phyloP scores from a whole-genome alignment of 2,329 filamentous ascomycete species.

The Talaromyces rugulosus region DNA sequence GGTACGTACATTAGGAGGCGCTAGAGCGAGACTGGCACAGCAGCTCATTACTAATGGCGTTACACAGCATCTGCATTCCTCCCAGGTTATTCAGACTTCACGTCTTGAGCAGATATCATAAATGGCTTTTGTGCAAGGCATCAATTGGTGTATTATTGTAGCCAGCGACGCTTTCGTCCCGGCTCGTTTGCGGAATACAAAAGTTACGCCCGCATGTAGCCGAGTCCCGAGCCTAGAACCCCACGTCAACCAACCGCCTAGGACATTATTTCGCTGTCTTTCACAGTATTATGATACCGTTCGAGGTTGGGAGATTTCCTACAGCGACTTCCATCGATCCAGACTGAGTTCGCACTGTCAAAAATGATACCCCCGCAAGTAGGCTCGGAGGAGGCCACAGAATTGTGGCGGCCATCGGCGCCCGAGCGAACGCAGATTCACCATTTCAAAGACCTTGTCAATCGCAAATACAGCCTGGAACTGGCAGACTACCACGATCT shows the following conservation, averaged over 20 bases:
- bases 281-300: not conserved
- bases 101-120: not conserved
- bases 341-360: not conserved
- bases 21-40: not conserved
- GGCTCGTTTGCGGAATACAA: not conserved
- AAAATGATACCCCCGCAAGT: constrained; percentile 6
- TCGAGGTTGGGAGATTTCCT: not conserved
- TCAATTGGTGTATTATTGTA: not conserved
- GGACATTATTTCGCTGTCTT: not conserved
- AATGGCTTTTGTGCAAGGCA: not conserved
- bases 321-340: not conserved
- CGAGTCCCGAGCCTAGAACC: not conserved
- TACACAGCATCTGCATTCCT: not conserved
- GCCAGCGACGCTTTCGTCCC: not conserved
- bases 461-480: constrained; percentile 59
- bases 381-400: constrained; percentile 21
- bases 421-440: constrained; percentile 67
- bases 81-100: not conserved
- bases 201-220: not conserved
- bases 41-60: not conserved
- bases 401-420: constrained; percentile 68
- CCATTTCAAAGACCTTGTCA: constrained; percentile 66
- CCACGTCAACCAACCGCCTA: not conserved
- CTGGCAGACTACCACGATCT: constrained; percentile 69
- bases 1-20: not conserved